Percentiles rank a stretch among this genome's conserved stretches.
Conservation (phyloP, 2,329 filamentous ascomycete species). For the Aspergillus eucalypticola region DNA sequence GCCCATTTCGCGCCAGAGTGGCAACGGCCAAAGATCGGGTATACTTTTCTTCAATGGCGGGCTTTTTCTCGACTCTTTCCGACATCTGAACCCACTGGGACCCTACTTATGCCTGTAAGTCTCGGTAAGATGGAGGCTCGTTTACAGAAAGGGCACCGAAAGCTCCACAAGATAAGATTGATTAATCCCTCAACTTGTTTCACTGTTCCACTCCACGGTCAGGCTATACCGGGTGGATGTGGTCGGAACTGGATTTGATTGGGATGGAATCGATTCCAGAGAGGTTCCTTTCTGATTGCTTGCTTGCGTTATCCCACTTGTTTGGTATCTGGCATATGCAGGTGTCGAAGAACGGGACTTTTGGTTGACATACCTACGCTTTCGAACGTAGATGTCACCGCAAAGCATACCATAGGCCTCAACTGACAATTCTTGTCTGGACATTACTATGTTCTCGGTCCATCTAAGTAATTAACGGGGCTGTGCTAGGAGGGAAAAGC, state of each 20-base stretch:
- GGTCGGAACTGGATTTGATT: neutral
- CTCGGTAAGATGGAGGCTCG: slow-evolving; percentile 7
- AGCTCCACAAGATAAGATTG: slow-evolving; percentile 30
- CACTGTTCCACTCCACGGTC: neutral
- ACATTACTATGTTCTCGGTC: neutral
- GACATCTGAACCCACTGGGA: slow-evolving; percentile 4
- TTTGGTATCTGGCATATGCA: neutral
- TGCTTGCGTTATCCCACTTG: neutral
- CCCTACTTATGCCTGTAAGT: slow-evolving; percentile 2
- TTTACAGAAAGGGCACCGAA: slow-evolving; percentile 4
- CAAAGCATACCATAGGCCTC: neutral
- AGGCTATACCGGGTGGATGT: slow-evolving; percentile 4
- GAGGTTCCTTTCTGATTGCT: neutral
- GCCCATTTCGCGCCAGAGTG: neutral
- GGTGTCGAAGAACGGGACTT: neutral
- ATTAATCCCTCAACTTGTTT: slow-evolving; percentile 14
- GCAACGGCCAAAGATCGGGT: neutral
- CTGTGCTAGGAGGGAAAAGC: neutral
- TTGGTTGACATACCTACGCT: neutral
- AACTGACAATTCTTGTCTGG: neutral
- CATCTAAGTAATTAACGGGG: neutral
- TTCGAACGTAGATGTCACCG: neutral
- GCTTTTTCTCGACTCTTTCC: neutral
- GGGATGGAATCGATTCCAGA: neutral
- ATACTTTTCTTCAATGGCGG: neutral